phyloP scores from a whole-genome alignment of 805 yeast genomes.

The Ogataea sp. region DNA sequence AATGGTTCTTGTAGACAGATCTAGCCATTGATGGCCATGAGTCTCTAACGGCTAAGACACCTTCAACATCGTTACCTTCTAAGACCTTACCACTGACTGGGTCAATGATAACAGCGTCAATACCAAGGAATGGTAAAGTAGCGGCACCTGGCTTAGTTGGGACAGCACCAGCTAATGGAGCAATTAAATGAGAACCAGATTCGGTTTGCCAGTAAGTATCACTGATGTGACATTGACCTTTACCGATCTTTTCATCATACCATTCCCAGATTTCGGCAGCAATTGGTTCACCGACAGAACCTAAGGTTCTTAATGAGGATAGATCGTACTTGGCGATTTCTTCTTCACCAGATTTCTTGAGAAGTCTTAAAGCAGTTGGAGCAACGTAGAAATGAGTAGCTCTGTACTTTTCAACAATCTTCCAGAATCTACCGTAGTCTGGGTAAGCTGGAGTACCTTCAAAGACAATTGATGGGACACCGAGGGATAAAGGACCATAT shows the following conservation, averaged over 20 bases:
- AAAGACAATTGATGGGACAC: constrained; percentile 88
- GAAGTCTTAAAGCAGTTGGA: constrained; percentile 92
- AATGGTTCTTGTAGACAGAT: constrained; percentile 85
- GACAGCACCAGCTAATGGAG: constrained; percentile 90
- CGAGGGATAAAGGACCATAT: constrained; percentile 85
- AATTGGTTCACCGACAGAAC: constrained; percentile 98
- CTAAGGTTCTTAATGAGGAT: constrained; percentile 81
- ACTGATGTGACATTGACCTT: constrained; percentile 78
- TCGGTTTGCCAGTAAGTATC: constrained; percentile 99
- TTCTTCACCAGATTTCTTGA: constrained; percentile 75
- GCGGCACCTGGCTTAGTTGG: constrained; percentile 98
- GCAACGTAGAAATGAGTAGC: constrained; percentile 97
- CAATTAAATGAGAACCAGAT: constrained; percentile 90
- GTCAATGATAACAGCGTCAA: constrained; percentile 84
- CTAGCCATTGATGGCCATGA: constrained; percentile 99
- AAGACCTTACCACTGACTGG: constrained; percentile 87
- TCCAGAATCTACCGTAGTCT: constrained; percentile 92
- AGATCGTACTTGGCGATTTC: constrained; percentile 76
- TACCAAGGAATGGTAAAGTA: constrained; percentile 92
- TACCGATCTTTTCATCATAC: constrained; percentile 91
- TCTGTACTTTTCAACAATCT: constrained; percentile 82
- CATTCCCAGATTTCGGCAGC: constrained; percentile 98
- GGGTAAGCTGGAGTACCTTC: constrained; percentile 99
- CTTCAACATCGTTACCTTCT: constrained; percentile 85
- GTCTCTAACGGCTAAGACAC: constrained; percentile 82